phyloP scores from a whole-genome alignment of 108 stramenopile species.

The Fistulifera solaris region DNA sequence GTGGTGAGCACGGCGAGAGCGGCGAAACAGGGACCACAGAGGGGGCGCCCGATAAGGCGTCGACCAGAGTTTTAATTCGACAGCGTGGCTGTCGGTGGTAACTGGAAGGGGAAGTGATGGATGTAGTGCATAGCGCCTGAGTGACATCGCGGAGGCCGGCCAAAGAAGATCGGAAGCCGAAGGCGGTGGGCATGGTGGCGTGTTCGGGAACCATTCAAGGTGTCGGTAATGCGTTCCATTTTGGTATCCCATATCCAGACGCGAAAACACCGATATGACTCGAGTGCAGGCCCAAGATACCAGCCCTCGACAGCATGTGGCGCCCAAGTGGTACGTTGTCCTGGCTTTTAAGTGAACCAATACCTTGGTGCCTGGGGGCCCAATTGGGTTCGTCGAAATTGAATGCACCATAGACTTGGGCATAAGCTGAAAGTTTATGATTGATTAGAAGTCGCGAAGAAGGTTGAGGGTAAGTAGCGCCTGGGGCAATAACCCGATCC shows the following conservation, averaged over 20 bases:
- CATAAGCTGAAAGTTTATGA: conserved; percentile 6
- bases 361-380: conserved; percentile 28
- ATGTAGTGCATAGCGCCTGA: neutral
- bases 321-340: conserved; percentile 15
- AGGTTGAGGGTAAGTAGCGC: conserved; percentile 29
- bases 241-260: conserved; percentile 8
- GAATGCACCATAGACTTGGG: conserved; percentile 4
- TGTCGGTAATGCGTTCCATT: conserved; percentile 11
- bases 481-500: conserved; percentile 31
- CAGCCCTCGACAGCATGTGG: conserved; percentile 16
- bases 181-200: conserved; percentile 4
- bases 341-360: conserved; percentile 20
- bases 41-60: neutral
- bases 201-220: conserved; percentile 18
- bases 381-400: conserved; percentile 40
- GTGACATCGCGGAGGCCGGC: conserved; percentile 2
- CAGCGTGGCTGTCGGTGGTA: neutral
- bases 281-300: conserved; percentile 28
- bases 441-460: conserved; percentile 26
- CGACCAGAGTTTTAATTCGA: neutral
- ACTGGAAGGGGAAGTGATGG: neutral
- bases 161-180: neutral
- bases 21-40: neutral
- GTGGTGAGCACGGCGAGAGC: neutral
- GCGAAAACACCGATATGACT: conserved; percentile 16